Base-by-base conservation (phyloP, 2,329 filamentous ascomycete genomes). In the Colletotrichum cordylinicola region DNA sequence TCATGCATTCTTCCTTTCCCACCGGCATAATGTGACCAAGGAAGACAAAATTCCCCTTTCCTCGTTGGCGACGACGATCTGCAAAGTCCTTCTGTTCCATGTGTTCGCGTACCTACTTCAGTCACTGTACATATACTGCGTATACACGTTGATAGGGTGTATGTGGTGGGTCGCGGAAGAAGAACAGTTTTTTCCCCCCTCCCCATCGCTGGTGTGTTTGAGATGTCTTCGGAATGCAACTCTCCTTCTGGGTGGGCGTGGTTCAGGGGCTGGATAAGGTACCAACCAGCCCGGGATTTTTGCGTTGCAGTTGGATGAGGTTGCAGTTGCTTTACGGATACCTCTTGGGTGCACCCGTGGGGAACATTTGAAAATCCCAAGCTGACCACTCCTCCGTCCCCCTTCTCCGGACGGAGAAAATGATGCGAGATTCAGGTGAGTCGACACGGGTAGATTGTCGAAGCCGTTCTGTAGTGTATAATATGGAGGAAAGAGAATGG, bases 401-500 rank as follows among this genome's bases (percentile, higher is more conserved):
- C 55, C 55, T 58, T 29, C 68, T 52, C 43, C 33, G 55, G 67
- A 70, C 71, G 58, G 61, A 52, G 21, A 52, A 67, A 60, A 27
- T 48, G 35, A 75, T 75, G 74, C 74, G 64, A 75, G 74, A 75
- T 75, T 75, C 74, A 75, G 74, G 74, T 74, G 74, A 73, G 74
- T 33, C 73, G 65, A 52, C 58, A 33, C 74, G 74, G 74, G 64
- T 75, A 75, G 74, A 75, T 75, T 74, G 70, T 75, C 74, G 74
- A 75, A 58, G 27, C 35, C 18, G 29, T 33, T 15, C 52, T 65
- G 65, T 73, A 55, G 62, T 52, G 64, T 64, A 43, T 56, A 65
- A 58, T 29, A 43, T 64, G 62, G 64, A 64, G 43, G 58, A 64
- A 24, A 21, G 60, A 43, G 37, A 18, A 66, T 48, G n/a, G 13